Conservation (phyloP, 768 basidiomycete genomes). For the Cystofilobasidium capitatum region DNA sequence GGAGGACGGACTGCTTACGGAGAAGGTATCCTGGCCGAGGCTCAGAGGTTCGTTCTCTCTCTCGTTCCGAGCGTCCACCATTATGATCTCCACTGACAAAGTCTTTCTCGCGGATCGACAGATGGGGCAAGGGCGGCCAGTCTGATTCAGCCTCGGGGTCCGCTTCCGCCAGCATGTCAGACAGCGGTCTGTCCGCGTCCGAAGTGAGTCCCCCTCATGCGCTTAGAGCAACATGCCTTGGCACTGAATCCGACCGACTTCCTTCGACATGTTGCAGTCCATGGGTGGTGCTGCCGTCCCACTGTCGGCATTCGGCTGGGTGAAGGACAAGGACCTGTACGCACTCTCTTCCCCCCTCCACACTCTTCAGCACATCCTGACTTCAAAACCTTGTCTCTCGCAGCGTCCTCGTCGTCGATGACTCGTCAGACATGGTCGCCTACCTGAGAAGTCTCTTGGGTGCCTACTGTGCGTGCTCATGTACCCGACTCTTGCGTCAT, state of each 20-base stretch:
- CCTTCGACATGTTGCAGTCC: background rate
- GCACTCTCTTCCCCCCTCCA: no score
- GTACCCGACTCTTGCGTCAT: no score
- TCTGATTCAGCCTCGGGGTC: conserved; percentile 25
- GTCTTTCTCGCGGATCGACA: background rate
- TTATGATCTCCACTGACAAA: background rate
- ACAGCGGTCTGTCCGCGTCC: background rate
- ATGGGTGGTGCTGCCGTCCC: background rate
- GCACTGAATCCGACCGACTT: background rate
- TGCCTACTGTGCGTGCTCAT: no score
- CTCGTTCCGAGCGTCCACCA: background rate
- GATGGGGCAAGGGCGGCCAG: conserved; percentile 7
- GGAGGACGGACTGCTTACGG: conserved; percentile 32
- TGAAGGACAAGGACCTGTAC: background rate
- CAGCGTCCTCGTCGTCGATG: conserved; percentile 20
- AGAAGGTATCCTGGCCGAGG: conserved; percentile 42
- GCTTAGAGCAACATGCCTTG: background rate
- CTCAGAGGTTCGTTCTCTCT: conserved; percentile 34
- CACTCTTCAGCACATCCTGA: no score
- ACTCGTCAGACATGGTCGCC: conserved; percentile 17
- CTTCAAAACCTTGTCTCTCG: no score
- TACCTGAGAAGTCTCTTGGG: conserved; percentile 34
- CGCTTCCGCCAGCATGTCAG: conserved; percentile 24
- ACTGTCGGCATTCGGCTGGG: background rate
- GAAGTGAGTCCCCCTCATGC: background rate